Conservation (phyloP, 2,329 filamentous ascomycete genomes). For the Lachnellula arida region DNA sequence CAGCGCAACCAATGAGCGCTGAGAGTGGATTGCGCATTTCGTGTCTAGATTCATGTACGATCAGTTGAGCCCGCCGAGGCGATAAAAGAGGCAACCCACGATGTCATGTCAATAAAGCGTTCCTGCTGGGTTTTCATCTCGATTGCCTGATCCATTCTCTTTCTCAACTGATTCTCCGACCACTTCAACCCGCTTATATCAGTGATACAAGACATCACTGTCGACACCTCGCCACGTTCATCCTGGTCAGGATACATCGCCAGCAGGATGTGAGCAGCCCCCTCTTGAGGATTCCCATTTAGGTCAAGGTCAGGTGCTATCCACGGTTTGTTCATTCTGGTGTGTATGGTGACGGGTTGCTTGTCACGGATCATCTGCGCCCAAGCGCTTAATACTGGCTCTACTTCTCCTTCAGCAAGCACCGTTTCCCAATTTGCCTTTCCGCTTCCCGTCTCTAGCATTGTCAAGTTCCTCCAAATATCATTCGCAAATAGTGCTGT, state of each 20-base stretch:
- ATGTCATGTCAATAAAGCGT: conserved; percentile 73
- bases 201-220: conserved; percentile 18
- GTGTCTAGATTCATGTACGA: conserved; percentile 36
- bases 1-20: conserved; percentile 70
- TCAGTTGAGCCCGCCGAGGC: background rate
- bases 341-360: conserved; percentile 12
- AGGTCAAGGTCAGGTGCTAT: conserved; percentile 11
- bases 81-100: conserved; percentile 19
- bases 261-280: conserved; percentile 16
- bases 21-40: conserved; percentile 72
- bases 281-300: conserved; percentile 14
- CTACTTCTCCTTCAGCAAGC: conserved; percentile 12
- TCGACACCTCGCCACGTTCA: conserved; percentile 15
- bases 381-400: conserved; percentile 9
- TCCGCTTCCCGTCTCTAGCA: conserved; percentile 5
- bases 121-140: conserved; percentile 65
- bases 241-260: conserved; percentile 18
- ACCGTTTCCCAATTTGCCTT: conserved; percentile 10
- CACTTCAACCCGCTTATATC: conserved; percentile 16
- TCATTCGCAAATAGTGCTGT: conserved; percentile 32
- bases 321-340: conserved; percentile 11
- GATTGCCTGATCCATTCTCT: conserved; percentile 47
- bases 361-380: conserved; percentile 2
- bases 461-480: conserved; percentile 15
- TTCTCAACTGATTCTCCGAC: conserved; percentile 16